phyloP scores from a whole-genome alignment of 2,329 filamentous ascomycete genomes.

The Paraconiothyrium sp. region DNA sequence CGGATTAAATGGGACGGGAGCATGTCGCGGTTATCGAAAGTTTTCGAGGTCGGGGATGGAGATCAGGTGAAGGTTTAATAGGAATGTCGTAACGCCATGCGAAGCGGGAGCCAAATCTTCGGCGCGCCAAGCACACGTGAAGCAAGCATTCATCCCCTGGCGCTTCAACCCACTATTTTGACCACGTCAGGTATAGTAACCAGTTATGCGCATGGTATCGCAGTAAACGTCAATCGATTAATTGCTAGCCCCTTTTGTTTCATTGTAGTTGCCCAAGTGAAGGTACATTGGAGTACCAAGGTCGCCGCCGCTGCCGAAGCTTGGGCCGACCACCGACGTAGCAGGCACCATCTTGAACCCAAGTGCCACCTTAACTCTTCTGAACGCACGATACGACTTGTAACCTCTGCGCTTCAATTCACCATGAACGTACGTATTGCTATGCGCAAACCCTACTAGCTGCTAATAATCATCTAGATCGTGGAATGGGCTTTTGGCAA shows the following conservation, averaged over 20 bases:
- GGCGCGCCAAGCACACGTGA: conserved; percentile 4
- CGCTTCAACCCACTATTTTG: neutral
- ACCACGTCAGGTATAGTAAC: neutral
- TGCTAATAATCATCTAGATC: conserved; percentile 67
- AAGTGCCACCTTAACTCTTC: neutral
- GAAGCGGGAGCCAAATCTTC: conserved; percentile 10
- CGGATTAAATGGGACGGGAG: conserved; percentile 28
- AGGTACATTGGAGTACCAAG: conserved; percentile 1
- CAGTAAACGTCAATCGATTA: neutral
- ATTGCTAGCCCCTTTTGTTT: neutral
- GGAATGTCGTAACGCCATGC: conserved; percentile 32
- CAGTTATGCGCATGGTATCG: neutral
- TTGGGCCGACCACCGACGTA: conserved; percentile 12
- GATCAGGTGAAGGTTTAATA: conserved; percentile 23
- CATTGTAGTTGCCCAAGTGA: neutral
- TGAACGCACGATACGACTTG: conserved; percentile 3
- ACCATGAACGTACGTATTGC: conserved; percentile 67
- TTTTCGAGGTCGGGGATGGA: conserved; percentile 11
- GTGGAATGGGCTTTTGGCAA: conserved; percentile 99
- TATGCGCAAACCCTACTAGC: conserved; percentile 12
- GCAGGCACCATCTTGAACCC: conserved; percentile 4
- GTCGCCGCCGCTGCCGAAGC: conserved; percentile 13
- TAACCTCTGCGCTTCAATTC: conserved; percentile 19
- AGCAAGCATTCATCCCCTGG: neutral
- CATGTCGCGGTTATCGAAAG: conserved; percentile 41